Evolutionary conservation across 2,329 filamentous ascomycete genomes (phyloP).

Genomic region (Epicoccum sorghinum): DNA sequence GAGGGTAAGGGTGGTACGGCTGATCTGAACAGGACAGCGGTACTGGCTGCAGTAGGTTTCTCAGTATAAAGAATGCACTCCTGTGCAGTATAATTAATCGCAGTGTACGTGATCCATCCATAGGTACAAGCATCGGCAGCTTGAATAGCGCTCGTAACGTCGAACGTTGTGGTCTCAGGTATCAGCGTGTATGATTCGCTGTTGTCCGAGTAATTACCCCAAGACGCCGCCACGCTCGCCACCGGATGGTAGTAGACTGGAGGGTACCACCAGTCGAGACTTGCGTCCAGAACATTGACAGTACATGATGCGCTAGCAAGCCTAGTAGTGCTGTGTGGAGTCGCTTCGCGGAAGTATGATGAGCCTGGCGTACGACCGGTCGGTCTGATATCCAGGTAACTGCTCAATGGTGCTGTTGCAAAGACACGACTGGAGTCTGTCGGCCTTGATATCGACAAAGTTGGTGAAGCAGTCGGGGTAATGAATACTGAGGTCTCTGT

Average conservation of each 20-base stretch:
- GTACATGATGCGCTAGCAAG: constrained; percentile 34
- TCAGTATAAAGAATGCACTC: constrained; percentile 32
- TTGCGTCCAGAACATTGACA: constrained; percentile 42
- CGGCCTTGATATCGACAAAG: not conserved
- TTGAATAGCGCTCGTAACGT: constrained; percentile 30
- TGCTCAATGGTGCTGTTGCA: not conserved
- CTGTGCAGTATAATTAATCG: constrained; percentile 29
- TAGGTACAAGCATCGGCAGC: constrained; percentile 31
- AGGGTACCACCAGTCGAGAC: constrained; percentile 43
- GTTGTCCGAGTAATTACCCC: constrained; percentile 25
- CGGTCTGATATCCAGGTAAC: not conserved
- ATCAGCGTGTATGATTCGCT: constrained; percentile 25
- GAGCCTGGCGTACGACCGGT: not conserved
- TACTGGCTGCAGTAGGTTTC: constrained; percentile 40
- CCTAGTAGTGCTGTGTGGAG: not conserved
- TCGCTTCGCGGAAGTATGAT: not conserved
- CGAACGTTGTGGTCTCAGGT: constrained; percentile 32
- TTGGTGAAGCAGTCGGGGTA: not conserved
- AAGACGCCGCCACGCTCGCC: constrained; percentile 26
- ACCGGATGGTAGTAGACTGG: constrained; percentile 32
- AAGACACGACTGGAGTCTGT: not conserved
- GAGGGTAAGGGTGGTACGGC: constrained; percentile 32
- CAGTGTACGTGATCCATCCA: constrained; percentile 28
- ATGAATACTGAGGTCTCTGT: constrained; percentile 3
- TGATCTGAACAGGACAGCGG: constrained; percentile 36